A percentile compares a stretch with the other conserved stretches of the same genome.
phyloP scores from a whole-genome alignment of 2,329 filamentous ascomycete species.

The Alternaria ethzedia region DNA sequence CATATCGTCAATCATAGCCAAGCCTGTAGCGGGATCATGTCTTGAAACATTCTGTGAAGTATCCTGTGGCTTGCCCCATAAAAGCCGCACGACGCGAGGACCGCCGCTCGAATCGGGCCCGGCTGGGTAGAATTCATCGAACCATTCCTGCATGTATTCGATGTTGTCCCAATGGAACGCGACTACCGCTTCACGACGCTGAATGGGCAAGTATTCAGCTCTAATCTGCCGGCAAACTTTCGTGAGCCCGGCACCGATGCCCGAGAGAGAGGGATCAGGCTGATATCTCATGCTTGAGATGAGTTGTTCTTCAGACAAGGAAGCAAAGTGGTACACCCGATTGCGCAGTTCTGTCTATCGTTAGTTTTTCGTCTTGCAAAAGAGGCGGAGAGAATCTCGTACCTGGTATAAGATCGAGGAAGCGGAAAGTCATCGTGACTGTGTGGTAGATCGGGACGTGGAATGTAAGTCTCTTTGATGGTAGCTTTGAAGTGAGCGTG shows the following conservation, averaged over 20 bases:
- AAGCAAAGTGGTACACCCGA: background rate
- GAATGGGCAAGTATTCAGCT: background rate
- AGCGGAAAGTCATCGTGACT: background rate
- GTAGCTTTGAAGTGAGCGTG: background rate
- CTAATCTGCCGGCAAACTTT: background rate
- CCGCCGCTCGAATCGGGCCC: background rate
- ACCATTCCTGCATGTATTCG: background rate
- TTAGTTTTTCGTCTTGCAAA: background rate
- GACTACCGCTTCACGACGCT: background rate
- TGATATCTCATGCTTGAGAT: background rate
- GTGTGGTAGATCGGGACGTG: background rate
- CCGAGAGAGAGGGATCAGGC: accelerated
- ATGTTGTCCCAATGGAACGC: background rate
- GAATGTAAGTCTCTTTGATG: background rate
- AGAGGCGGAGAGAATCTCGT: background rate
- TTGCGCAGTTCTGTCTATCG: background rate
- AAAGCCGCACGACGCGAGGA: background rate
- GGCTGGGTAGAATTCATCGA: background rate
- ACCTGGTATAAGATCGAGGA: background rate
- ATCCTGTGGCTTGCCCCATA: background rate
- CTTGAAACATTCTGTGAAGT: no score
- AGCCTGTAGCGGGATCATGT: background rate
- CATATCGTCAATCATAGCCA: background rate
- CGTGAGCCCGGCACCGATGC: background rate
- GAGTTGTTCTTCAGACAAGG: background rate